Base-by-base conservation (phyloP, 345 rosid species). In the Arabis hirsuta region DNA sequence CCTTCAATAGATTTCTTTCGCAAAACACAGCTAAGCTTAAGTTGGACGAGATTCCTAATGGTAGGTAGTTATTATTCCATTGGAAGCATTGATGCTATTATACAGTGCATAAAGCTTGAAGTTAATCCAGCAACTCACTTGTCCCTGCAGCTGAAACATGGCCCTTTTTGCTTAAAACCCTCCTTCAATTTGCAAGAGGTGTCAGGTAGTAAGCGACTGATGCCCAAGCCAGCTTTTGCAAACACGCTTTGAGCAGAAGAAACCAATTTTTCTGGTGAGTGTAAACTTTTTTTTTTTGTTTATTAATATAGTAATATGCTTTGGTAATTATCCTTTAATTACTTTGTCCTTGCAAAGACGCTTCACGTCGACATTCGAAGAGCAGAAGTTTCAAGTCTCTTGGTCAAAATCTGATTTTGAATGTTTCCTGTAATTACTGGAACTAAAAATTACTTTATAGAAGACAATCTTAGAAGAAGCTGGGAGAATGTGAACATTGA, bases 131-230 rank as follows among this genome's bases (percentile, higher is more conserved):
- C 53, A 13, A 19, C 39, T 67, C 27, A 42, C 68, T 82, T 81
- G 70, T 70, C 74, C 72, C 26, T 81, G 83, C 92, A 90, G 97
- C 90, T 68, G 98, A 90, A 71, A 86, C 97, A 7, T 93, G 98
- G 96, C 96, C 97, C 1, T 93, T 85, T 82, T 75, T 93, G 29
- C 61, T 87, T 38, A 79, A 82, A 59, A 75, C 86, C 80, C 94
- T 93, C 36, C 69, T 81, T 34, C 87, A 80, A 41, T 86, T n/a
- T n/a, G n/a, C n/a, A n/a, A n/a, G n/a, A n/a, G 83, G 82, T 89
- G 63, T 83, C 92, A 53, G 66, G 83, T n/a, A 81, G 87, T 84
- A 94, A 91, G 77, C 80, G 87, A 24, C 84, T 91, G 41, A 26
- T 74, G 48, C 91, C 97, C 20, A 91, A 89, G 81, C 73, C 78